Evolutionary conservation across 78 protist genomes (phyloP).

Genomic region (Dictyostelium capitatum): DNA sequence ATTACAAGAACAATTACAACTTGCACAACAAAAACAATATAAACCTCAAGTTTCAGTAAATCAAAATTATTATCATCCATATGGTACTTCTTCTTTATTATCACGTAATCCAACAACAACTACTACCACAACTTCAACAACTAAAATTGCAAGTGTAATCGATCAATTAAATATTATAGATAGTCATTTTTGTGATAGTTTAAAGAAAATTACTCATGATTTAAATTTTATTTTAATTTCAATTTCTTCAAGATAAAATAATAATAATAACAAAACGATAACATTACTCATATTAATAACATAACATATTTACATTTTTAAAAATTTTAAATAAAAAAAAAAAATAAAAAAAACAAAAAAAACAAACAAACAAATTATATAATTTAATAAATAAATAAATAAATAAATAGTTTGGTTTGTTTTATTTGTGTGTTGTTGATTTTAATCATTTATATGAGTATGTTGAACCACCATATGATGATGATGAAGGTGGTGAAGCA

Average conservation of each 20-base stretch:
- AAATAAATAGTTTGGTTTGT: neutral
- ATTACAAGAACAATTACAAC: neutral
- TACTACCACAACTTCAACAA: neutral
- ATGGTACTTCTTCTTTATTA: neutral
- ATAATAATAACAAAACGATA: neutral
- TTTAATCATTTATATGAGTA: neutral
- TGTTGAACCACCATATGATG: neutral
- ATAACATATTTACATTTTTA: neutral
- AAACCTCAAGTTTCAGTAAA: neutral
- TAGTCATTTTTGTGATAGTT: neutral
- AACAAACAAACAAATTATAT: neutral
- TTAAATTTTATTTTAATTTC: constrained; percentile 32
- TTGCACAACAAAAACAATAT: neutral
- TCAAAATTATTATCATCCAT: constrained; percentile 17
- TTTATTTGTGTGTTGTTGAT: neutral
- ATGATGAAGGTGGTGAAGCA: neutral
- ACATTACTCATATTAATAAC: neutral
- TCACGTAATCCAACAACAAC: neutral
- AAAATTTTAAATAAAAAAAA: neutral
- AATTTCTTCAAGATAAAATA: constrained; percentile 5
- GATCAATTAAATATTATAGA: neutral
- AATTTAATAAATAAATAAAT: neutral
- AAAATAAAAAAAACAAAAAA: neutral
- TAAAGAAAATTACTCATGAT: constrained; percentile 22
- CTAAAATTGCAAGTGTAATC: neutral